These are phyloP conservation scores for Scalesia atractyloides DNA, from an alignment of 129 eudicot genomes.

Conservation along the genomic window DNA sequence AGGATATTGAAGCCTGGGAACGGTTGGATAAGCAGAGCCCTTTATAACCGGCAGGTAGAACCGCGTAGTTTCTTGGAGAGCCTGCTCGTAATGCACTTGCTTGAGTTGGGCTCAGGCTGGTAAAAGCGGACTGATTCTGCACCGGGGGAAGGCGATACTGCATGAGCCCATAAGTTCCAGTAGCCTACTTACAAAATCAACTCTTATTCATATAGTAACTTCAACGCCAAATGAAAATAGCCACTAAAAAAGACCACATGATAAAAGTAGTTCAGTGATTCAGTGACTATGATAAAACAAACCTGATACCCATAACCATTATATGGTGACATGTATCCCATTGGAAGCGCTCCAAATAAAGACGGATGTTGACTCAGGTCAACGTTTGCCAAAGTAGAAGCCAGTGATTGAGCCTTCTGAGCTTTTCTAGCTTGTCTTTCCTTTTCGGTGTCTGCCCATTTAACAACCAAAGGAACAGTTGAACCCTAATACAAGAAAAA, in stretches of 20 bases:
- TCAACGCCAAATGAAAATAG: conserved; percentile 31
- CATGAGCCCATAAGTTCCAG: conserved; percentile 88
- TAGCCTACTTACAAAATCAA: conserved; percentile 64
- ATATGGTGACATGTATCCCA: conserved; percentile 86
- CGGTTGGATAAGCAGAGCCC: conserved; percentile 67
- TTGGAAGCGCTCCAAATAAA: conserved; percentile 83
- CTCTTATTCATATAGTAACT: conserved; percentile 20
- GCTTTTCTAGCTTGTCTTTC: conserved; percentile 96
- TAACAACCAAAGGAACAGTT: conserved; percentile 94
- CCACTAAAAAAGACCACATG: not conserved
- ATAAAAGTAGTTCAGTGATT: not conserved
- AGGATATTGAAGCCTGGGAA: conserved; percentile 77
- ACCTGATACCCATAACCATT: conserved; percentile 99
- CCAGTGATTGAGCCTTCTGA: conserved; percentile 82
- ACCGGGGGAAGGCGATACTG: conserved; percentile 74
- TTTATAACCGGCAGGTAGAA: conserved; percentile 57
- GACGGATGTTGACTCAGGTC: conserved; percentile 75
- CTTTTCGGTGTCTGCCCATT: conserved; percentile 99
- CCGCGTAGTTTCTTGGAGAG: conserved; percentile 65
- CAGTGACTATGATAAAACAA: conserved; percentile 23
- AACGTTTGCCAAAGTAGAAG: conserved; percentile 50
- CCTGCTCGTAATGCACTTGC: conserved; percentile 60
- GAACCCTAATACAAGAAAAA: conserved; percentile 56
- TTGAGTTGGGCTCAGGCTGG: conserved; percentile 67
- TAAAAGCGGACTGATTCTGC: conserved; percentile 75